These are phyloP conservation scores for Strigomonas culicis DNA, from an alignment of 208 protist species.

Conservation along the genomic window DNA sequence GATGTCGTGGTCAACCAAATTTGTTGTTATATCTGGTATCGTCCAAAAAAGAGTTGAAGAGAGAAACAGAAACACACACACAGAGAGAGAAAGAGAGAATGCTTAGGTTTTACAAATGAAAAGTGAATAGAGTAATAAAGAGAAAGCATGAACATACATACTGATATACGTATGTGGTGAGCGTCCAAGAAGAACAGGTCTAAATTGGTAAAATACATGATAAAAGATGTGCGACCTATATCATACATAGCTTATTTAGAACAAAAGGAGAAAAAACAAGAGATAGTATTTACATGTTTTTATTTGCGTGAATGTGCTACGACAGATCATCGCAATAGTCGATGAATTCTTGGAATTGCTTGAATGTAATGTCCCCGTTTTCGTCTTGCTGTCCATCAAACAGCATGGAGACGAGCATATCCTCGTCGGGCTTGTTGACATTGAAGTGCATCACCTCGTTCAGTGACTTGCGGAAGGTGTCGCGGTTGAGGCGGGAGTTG, in stretches of 20 bases:
- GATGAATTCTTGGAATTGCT: slow-evolving; percentile 85
- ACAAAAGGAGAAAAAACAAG: too few species aligned
- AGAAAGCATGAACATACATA: too few species aligned
- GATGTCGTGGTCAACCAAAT: background rate
- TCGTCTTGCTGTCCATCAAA: slow-evolving; percentile 82
- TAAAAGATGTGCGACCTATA: slow-evolving; percentile 2
- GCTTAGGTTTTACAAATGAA: background rate
- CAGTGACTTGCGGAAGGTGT: slow-evolving; percentile 66
- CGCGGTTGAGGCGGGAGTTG: slow-evolving; percentile 64
- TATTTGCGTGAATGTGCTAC: too few species aligned
- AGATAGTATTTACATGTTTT: too few species aligned
- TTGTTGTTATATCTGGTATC: background rate
- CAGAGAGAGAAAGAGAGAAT: background rate
- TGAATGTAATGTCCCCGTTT: slow-evolving; percentile 82
- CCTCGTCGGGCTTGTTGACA: slow-evolving; percentile 62
- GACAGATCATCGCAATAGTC: slow-evolving; percentile 17
- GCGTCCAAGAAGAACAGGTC: too few species aligned
- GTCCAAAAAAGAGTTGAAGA: background rate
- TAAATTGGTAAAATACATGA: slow-evolving; percentile 2
- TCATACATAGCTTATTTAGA: too few species aligned
- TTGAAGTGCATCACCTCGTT: slow-evolving; percentile 85
- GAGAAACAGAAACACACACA: slow-evolving; percentile 3
- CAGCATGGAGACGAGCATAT: slow-evolving; percentile 76
- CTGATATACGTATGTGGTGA: too few species aligned
- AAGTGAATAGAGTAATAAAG: background rate